phyloP scores from a whole-genome alignment of 495 filamentous ascomycete species.

The Penicillium coprophilum region DNA sequence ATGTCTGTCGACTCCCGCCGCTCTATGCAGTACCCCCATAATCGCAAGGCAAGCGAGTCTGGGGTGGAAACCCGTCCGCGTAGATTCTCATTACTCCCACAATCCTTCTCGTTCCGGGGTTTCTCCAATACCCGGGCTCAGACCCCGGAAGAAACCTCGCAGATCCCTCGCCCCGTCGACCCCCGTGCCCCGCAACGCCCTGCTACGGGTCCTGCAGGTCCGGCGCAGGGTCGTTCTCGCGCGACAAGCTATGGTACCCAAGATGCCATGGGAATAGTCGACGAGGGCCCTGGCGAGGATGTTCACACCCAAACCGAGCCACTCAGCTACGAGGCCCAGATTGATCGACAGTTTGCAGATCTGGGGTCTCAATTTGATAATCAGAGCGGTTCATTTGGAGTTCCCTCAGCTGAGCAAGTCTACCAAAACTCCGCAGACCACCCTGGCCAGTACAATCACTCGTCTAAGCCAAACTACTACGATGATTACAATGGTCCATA shows the following conservation, averaged over 20 bases:
- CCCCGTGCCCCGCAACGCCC: conserved; percentile 34
- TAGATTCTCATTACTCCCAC: conserved; percentile 74
- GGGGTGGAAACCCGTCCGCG: conserved; percentile 72
- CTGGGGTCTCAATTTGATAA: conserved; percentile 37
- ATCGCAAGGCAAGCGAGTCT: conserved; percentile 79
- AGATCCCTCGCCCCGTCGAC: conserved; percentile 29
- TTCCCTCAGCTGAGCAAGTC: conserved; percentile 37
- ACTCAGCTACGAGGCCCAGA: conserved; percentile 44
- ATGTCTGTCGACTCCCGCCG: conserved; percentile 79
- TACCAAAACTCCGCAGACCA: conserved; percentile 37
- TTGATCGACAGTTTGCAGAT: conserved; percentile 49
- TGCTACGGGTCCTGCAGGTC: conserved; percentile 31
- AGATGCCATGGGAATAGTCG: conserved; percentile 35
- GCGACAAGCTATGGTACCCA: conserved; percentile 41
- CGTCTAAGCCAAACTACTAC: conserved; percentile 48
- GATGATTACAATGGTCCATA: conserved; percentile 42
- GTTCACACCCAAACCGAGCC: conserved; percentile 28
- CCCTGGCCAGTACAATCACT: conserved; percentile 38
- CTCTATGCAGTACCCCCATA: conserved; percentile 72
- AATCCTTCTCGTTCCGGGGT: conserved; percentile 65
- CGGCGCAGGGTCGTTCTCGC: conserved; percentile 24
- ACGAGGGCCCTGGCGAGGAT: conserved; percentile 37
- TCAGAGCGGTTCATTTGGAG: conserved; percentile 32
- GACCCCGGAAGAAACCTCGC: conserved; percentile 41
- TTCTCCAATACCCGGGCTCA: conserved; percentile 48